These are phyloP conservation scores for Cutaneotrichosporon mucoides DNA, from an alignment of 1,284 basidiomycete genomes.

Conservation along the genomic window DNA sequence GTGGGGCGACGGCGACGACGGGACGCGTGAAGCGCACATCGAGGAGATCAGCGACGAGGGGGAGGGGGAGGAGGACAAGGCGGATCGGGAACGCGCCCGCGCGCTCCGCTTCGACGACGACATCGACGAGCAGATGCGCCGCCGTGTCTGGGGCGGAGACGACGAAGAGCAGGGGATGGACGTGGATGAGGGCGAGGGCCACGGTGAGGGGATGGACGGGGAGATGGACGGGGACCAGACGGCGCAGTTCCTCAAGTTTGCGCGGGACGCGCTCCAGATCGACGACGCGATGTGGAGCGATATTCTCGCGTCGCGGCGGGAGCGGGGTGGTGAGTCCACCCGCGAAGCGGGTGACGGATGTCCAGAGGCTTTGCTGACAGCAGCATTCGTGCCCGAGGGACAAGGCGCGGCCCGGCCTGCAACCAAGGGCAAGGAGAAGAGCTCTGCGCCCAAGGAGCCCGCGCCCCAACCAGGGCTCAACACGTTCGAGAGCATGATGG, in stretches of 20 bases:
- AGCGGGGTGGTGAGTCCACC: constrained; percentile 53
- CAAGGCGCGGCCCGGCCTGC: too few relatives aligned
- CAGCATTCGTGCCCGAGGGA: constrained; percentile 14
- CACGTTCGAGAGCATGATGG: constrained; percentile 91
- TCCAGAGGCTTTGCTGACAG: not conserved
- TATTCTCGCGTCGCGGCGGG: constrained; percentile 73
- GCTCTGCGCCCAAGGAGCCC: too few relatives aligned
- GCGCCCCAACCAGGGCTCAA: constrained; percentile 63
- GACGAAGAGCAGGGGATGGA: constrained; percentile 59
- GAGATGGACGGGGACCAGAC: constrained; percentile 51
- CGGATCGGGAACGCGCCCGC: constrained; percentile 11
- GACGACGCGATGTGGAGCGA: constrained; percentile 74
- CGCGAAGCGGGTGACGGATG: too few relatives aligned
- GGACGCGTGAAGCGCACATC: constrained; percentile 23
- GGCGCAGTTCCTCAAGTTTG: constrained; percentile 88
- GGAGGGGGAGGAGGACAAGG: constrained; percentile 20
- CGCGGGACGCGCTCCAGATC: constrained; percentile 81
- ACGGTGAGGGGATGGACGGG: too few relatives aligned
- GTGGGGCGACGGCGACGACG: constrained; percentile 23
- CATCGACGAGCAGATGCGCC: constrained; percentile 73
- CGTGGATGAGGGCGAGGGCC: constrained; percentile 55
- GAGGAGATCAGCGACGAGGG: constrained; percentile 27
- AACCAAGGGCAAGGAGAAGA: not conserved
- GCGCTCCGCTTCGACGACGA: constrained; percentile 59
- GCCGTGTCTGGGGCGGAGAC: constrained; percentile 68